phyloP scores from a whole-genome alignment of 768 basidiomycete genomes.

The Cyclocybe aegerita region DNA sequence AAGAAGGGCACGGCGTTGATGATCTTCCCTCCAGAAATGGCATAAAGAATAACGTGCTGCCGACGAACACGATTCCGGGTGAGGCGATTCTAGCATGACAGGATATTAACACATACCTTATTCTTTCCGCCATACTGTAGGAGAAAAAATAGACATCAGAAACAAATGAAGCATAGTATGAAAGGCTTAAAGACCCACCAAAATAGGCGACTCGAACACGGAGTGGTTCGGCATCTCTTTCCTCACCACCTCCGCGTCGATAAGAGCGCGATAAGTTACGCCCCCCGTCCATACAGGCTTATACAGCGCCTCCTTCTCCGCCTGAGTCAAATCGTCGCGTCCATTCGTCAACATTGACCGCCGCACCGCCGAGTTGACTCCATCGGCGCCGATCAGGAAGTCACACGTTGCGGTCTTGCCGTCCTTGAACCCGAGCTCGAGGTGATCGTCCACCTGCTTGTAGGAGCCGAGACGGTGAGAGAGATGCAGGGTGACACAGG shows the following conservation, averaged over 20 bases:
- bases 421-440: constrained; percentile 56
- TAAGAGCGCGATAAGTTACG: constrained; percentile 51
- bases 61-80: neutral
- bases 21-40: constrained; percentile 50
- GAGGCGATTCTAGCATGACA: neutral
- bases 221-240: constrained; percentile 42
- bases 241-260: constrained; percentile 44
- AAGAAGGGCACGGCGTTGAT: constrained; percentile 60
- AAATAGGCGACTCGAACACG: constrained; percentile 38
- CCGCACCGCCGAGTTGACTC: constrained; percentile 53
- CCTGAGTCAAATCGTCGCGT: constrained; percentile 22
- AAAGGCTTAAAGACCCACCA: constrained; percentile 31
- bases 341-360: constrained; percentile 25
- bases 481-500: constrained; percentile 21
- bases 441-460: constrained; percentile 33
- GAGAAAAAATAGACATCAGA: neutral
- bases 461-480: constrained; percentile 50
- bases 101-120: constrained; percentile 27
- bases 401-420: constrained; percentile 58
- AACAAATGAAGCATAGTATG: neutral
- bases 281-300: constrained; percentile 54
- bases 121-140: constrained; percentile 54
- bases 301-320: constrained; percentile 34
- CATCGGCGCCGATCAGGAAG: constrained; percentile 65
- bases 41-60: constrained; percentile 59